Evolutionary conservation across 768 basidiomycete species (phyloP).

Genomic region (Trametes elegans): DNA sequence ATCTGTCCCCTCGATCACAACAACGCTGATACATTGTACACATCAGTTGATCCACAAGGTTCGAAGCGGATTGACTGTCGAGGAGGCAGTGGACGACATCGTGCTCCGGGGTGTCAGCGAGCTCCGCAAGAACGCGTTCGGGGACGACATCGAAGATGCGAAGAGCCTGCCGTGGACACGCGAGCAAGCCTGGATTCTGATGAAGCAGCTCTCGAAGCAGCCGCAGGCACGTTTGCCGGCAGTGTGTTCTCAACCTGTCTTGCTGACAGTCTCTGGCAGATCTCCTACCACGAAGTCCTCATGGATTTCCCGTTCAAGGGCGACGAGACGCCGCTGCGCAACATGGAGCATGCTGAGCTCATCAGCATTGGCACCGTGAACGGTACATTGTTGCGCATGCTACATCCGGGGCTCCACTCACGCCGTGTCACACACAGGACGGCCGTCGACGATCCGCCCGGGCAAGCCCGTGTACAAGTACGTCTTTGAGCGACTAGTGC

Average conservation of each 20-base stretch:
- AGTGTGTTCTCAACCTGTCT: too few relatives aligned
- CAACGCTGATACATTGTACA: not conserved
- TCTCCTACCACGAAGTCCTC: slow-evolving; percentile 80
- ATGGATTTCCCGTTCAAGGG: slow-evolving; percentile 89
- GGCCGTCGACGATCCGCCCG: slow-evolving; percentile 79
- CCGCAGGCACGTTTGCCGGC: slow-evolving; percentile 46
- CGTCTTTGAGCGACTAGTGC: slow-evolving; percentile 79
- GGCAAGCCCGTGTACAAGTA: slow-evolving; percentile 89
- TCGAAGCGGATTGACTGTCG: slow-evolving; percentile 63
- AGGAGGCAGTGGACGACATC: slow-evolving; percentile 90
- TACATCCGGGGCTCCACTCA: not conserved
- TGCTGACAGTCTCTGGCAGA: slow-evolving; percentile 37
- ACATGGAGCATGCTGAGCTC: slow-evolving; percentile 87
- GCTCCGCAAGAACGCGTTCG: slow-evolving; percentile 88
- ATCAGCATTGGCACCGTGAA: slow-evolving; percentile 77
- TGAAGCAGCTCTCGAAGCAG: slow-evolving; percentile 67
- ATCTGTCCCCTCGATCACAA: not conserved
- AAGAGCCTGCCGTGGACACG: slow-evolving; percentile 80
- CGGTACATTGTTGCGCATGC: slow-evolving; percentile 40
- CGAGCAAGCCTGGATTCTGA: slow-evolving; percentile 84
- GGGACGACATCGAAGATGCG: slow-evolving; percentile 87
- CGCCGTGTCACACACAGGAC: slow-evolving; percentile 53
- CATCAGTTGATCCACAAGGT: slow-evolving; percentile 82
- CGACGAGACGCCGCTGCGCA: slow-evolving; percentile 76
- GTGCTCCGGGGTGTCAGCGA: slow-evolving; percentile 76